phyloP scores from a whole-genome alignment of 148 eudicot species.

The Amaranthus hypochondriacus region DNA sequence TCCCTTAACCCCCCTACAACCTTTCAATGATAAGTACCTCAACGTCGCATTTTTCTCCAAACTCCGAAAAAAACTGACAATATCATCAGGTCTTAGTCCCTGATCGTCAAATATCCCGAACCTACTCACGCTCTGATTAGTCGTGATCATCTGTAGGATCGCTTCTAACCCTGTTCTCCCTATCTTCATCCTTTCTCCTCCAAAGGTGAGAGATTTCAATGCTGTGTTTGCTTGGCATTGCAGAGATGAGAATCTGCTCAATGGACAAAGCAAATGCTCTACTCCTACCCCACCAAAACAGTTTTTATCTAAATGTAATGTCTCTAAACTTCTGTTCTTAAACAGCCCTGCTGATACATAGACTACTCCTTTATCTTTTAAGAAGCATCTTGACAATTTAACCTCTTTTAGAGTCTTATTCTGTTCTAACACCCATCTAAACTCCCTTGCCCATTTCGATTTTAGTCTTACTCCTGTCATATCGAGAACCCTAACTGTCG shows the following conservation, averaged over 20 bases:
- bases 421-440: slow-evolving; percentile 78
- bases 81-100: slow-evolving; percentile 51
- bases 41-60: slow-evolving; percentile 64
- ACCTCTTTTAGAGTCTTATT: slow-evolving; percentile 65
- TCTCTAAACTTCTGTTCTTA: slow-evolving; percentile 58
- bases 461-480: slow-evolving; percentile 70
- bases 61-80: slow-evolving; percentile 52
- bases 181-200: slow-evolving; percentile 62
- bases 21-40: slow-evolving; percentile 62
- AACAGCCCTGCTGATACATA: slow-evolving; percentile 83
- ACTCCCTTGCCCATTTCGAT: slow-evolving; percentile 85
- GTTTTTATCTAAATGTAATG: slow-evolving; percentile 54
- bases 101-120: slow-evolving; percentile 66
- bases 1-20: slow-evolving; percentile 82
- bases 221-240: slow-evolving; percentile 75
- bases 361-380: slow-evolving; percentile 75
- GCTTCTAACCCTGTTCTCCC: slow-evolving; percentile 71
- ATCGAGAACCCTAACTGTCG: slow-evolving; percentile 71
- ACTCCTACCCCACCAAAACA: slow-evolving; percentile 63
- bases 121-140: slow-evolving; percentile 56
- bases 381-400: slow-evolving; percentile 56
- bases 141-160: slow-evolving; percentile 59
- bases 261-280: slow-evolving; percentile 81
- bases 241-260: slow-evolving; percentile 72
- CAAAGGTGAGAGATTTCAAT: slow-evolving; percentile 60